These are phyloP conservation scores for Saccharomyces uvarum DNA, from an alignment of 1,139 yeast species.

Conservation along the genomic window DNA sequence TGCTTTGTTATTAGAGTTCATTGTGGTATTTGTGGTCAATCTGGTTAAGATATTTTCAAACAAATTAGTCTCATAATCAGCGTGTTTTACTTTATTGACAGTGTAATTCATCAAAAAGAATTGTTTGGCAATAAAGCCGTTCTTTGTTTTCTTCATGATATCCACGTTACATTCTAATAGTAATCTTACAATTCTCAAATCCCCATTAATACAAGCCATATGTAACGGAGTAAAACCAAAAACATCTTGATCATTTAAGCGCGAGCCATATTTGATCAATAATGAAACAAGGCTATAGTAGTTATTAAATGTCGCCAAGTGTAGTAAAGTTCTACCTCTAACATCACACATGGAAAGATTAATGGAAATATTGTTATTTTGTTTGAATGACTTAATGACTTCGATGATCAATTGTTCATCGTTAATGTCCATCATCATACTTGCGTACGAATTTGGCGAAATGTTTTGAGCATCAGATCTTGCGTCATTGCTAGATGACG, in stretches of 20 bases:
- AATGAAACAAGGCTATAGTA: slow-evolving; percentile 54
- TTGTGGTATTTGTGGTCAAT: neutral
- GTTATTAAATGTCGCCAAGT: slow-evolving; percentile 71
- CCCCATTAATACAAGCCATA: slow-evolving; percentile 72
- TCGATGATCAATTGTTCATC: slow-evolving; percentile 56
- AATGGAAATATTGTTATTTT: slow-evolving; percentile 13
- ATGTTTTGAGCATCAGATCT: slow-evolving; percentile 10
- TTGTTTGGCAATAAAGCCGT: slow-evolving; percentile 46
- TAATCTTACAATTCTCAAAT: slow-evolving; percentile 40
- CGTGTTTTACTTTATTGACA: slow-evolving; percentile 5
- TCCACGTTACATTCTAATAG: slow-evolving; percentile 49
- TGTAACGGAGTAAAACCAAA: slow-evolving; percentile 85
- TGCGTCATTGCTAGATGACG: slow-evolving; percentile 9
- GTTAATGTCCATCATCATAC: neutral
- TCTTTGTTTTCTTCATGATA: slow-evolving; percentile 46
- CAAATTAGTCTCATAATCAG: neutral
- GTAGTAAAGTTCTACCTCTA: slow-evolving; percentile 84
- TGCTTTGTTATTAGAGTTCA: neutral
- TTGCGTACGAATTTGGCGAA: slow-evolving; percentile 8
- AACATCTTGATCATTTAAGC: slow-evolving; percentile 64
- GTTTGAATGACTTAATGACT: slow-evolving; percentile 50
- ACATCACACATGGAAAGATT: slow-evolving; percentile 75
- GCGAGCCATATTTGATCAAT: slow-evolving; percentile 70
- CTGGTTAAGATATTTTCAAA: neutral
- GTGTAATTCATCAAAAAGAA: slow-evolving; percentile 37